Evolutionary conservation across 371 early-diverging fungal genomes (phyloP), one percentile per base, ranked within the genome.

Genomic region (Actinomortierella ambigua): DNA sequence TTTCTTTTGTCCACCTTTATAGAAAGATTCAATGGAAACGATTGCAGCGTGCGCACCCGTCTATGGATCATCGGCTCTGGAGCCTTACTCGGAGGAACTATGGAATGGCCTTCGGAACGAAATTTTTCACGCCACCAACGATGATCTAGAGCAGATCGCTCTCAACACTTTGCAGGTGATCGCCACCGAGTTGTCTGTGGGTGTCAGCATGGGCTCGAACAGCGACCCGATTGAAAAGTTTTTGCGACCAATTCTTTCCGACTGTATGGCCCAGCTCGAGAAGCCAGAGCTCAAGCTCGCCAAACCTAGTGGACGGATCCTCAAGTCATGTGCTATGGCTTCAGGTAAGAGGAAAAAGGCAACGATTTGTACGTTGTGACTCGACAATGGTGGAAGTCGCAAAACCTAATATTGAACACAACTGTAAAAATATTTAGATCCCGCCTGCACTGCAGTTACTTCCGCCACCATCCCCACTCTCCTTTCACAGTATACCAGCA

Each of bases 1-100:
- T 34, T 34, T 34, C 11, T 34, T 34, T 34, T 11, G 20, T 53
- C 22, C 34, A 11, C 11, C 34, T 34, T 58, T 62, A 28, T 77
- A 93, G 90, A 85, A 87, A 73, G 96, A 95, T 77, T 90, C 96
- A 0, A 87, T 96, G 87, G 91, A 92, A 42, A 88, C 91, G 0
- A 66, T 95, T 18, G 81, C 90, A n/a, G 87, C 85, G 2, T 88
- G 91, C 68, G 88, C 87, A 11, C 89, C 91, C 5, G 88, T 91
- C 1, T 93, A 93, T 71, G 92, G 91, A 40, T 82, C 87, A 11
- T 67, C 79, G 0, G 79, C 80, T 4, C 59, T 95, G 15, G 59
- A 82, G 5, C 85, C 89, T 8, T 78, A 89, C 57, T 77, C 88
- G 11, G 81, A 83, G 23, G 87, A 87, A 22, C 73, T 95, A 1